These are phyloP conservation scores for Bacidia rubella DNA, from an alignment of 495 filamentous ascomycete genomes.

Conservation along the genomic window DNA sequence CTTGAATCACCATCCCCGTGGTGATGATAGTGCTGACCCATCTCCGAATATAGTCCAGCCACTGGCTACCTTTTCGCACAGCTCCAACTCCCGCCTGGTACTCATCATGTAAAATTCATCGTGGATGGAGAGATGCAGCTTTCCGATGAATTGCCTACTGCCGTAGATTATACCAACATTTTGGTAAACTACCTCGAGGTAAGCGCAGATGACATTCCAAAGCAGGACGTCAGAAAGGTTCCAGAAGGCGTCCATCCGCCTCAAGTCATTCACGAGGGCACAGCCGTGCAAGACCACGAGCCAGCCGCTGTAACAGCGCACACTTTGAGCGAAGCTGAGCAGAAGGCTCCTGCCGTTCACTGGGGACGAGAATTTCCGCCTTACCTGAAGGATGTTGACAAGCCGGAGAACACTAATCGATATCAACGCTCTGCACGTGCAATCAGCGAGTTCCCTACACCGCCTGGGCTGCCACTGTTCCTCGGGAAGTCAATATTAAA, in stretches of 20 bases:
- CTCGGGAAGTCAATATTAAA: constrained; percentile 91
- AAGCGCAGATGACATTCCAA: constrained; percentile 54
- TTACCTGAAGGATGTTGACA: constrained; percentile 76
- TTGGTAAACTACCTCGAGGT: constrained; percentile 97
- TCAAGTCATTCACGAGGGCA: constrained; percentile 29
- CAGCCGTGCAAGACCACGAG: constrained; percentile 23
- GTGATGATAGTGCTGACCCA: constrained; percentile 11
- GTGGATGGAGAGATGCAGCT: constrained; percentile 87
- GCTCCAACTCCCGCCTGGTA: constrained; percentile 75
- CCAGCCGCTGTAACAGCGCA: constrained; percentile 29
- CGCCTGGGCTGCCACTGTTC: constrained; percentile 81
- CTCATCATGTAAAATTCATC: constrained; percentile 92
- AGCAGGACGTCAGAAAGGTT: constrained; percentile 19
- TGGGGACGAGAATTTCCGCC: constrained; percentile 51
- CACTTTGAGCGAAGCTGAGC: constrained; percentile 31
- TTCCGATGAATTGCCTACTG: constrained; percentile 75
- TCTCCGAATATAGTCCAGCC: constrained; percentile 13
- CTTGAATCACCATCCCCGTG: not conserved
- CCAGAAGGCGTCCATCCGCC: constrained; percentile 33
- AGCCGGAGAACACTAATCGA: constrained; percentile 56
- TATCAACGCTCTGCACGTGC: constrained; percentile 58
- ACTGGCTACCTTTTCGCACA: constrained; percentile 52
- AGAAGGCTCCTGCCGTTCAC: constrained; percentile 27
- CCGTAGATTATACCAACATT: constrained; percentile 92
- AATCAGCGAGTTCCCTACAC: constrained; percentile 61